These are phyloP conservation scores for Chrysochromulina parva DNA, from an alignment of 78 protist genomes.

Conservation along the genomic window DNA sequence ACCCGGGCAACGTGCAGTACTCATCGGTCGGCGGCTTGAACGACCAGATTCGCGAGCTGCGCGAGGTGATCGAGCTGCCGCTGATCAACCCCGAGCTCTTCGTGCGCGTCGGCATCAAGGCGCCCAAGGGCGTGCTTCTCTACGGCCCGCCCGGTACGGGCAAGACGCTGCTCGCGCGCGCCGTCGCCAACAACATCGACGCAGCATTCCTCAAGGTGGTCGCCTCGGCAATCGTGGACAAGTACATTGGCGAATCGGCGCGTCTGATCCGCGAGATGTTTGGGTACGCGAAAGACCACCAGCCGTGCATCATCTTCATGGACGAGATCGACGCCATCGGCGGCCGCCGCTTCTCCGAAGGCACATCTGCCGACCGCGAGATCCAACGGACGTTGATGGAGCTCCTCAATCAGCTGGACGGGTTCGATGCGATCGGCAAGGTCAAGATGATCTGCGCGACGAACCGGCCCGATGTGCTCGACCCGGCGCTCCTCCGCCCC, in stretches of 20 bases:
- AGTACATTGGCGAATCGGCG: constrained; percentile 99
- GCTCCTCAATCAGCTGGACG: constrained; percentile 98
- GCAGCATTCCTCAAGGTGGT: constrained; percentile 98
- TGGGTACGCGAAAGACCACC: constrained; percentile 91
- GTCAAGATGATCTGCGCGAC: constrained; percentile 99
- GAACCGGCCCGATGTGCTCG: constrained; percentile 97
- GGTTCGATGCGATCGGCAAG: constrained; percentile 90
- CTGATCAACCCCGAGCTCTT: constrained; percentile 98
- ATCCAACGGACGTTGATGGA: constrained; percentile 99
- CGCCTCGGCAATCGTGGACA: constrained; percentile 97
- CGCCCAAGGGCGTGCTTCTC: constrained; percentile 96
- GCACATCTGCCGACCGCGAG: constrained; percentile 97
- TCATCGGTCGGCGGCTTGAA: constrained; percentile 65
- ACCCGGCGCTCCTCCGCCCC: constrained; percentile 89
- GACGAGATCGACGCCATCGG: constrained; percentile 99
- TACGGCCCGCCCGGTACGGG: constrained; percentile 96
- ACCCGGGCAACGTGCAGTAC: constrained; percentile 51
- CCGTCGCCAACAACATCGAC: constrained; percentile 94
- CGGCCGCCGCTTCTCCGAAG: constrained; percentile 94
- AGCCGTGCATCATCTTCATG: constrained; percentile 99
- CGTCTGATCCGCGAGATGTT: constrained; percentile 99
- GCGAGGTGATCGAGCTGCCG: constrained; percentile 97
- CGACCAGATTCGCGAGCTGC: constrained; percentile 94
- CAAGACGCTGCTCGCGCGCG: constrained; percentile 98
- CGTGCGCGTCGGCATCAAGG: constrained; percentile 96